These are phyloP conservation scores for Penicillium freii DNA, from an alignment of 2,329 filamentous ascomycete genomes.

Conservation along the genomic window DNA sequence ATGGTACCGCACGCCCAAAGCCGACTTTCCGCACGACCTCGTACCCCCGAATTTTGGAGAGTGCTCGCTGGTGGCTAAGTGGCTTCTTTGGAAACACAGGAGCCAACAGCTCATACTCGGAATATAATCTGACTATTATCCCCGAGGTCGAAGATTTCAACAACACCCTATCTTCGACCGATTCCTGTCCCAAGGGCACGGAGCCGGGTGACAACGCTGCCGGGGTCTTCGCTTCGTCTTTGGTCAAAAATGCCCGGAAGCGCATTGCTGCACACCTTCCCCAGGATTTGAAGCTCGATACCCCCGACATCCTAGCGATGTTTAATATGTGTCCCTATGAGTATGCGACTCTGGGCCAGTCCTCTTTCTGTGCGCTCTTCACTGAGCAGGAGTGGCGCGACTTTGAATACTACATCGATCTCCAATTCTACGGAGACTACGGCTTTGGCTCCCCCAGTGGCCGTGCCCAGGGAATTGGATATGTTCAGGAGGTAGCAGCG, in stretches of 20 bases:
- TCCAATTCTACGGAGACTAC: slow-evolving; percentile 49
- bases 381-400: slow-evolving; percentile 54
- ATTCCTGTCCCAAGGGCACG: slow-evolving; percentile 33
- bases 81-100: slow-evolving; percentile 32
- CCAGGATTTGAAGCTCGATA: slow-evolving; percentile 47
- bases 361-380: slow-evolving; percentile 55
- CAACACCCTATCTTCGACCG: slow-evolving; percentile 50
- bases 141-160: slow-evolving; percentile 51
- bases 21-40: slow-evolving; percentile 54
- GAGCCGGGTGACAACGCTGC: slow-evolving; percentile 23
- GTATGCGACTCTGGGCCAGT: slow-evolving; percentile 48
- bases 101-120: slow-evolving; percentile 23
- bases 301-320: slow-evolving; percentile 52
- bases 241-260: slow-evolving; percentile 45
- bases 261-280: slow-evolving; percentile 50
- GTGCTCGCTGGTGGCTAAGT: slow-evolving; percentile 44
- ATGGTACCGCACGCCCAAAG: slow-evolving; percentile 49
- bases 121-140: slow-evolving; percentile 48
- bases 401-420: slow-evolving; percentile 53
- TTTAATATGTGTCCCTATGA: slow-evolving; percentile 57
- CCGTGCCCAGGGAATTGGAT: slow-evolving; percentile 54
- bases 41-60: slow-evolving; percentile 56
- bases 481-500: slow-evolving; percentile 52
- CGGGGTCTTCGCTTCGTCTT: slow-evolving; percentile 44
- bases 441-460: slow-evolving; percentile 51